Percentiles rank a stretch among this genome's conserved stretches.
phyloP scores from a whole-genome alignment of 2,329 filamentous ascomycete species.

The Rugonectria rugulosa region DNA sequence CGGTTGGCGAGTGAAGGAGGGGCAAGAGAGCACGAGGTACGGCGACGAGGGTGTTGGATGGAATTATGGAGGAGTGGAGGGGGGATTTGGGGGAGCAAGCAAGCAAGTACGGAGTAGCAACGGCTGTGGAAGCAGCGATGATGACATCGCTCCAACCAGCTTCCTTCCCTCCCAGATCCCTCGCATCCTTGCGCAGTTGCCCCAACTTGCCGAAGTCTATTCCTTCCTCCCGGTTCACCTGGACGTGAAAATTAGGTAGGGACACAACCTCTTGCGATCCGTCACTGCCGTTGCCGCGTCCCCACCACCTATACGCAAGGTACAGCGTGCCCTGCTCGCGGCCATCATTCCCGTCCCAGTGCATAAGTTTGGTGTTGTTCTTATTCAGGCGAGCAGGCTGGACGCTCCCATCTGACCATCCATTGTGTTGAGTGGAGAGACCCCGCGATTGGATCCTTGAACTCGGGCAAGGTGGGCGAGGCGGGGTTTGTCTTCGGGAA shows the following conservation, averaged over 20 bases:
- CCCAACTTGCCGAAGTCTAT: no score
- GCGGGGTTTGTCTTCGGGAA: background rate
- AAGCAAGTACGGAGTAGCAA: background rate
- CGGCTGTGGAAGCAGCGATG: background rate
- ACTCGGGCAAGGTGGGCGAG: no score
- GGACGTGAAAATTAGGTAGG: background rate
- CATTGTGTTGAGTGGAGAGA: conserved; percentile 3
- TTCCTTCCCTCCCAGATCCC: background rate
- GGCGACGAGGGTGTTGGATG: conserved; percentile 2
- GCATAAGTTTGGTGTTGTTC: background rate
- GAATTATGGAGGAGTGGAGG: background rate
- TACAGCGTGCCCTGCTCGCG: background rate
- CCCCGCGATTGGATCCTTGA: conserved; percentile 11
- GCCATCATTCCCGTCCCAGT: background rate
- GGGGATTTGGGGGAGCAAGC: background rate
- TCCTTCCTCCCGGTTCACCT: background rate
- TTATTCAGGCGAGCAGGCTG: no score
- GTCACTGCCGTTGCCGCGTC: background rate
- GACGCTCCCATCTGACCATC: background rate
- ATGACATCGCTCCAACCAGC: background rate
- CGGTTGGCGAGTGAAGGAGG: conserved; percentile 10
- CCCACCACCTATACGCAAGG: background rate
- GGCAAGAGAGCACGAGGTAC: conserved; percentile 18
- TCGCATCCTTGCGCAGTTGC: background rate
- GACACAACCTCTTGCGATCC: background rate